phyloP scores from a whole-genome alignment of 106 monocot species.

The Dendrobium huoshanense region DNA sequence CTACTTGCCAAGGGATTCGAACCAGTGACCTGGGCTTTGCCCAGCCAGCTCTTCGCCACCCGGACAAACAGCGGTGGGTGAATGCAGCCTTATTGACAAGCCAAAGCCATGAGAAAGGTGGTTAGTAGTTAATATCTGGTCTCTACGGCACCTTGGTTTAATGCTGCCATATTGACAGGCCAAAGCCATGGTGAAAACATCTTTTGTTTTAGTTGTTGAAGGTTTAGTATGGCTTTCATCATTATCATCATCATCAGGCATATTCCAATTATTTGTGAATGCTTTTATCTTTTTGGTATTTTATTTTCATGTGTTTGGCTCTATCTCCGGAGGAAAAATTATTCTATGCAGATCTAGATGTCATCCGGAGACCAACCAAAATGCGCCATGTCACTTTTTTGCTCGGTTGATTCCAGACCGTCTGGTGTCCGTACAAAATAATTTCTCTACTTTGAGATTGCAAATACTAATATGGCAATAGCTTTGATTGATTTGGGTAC shows the following conservation, averaged over 20 bases:
- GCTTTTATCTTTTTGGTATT: constrained; percentile 4
- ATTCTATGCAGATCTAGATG: no score
- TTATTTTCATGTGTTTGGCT: constrained; percentile 69
- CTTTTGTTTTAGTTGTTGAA: background rate
- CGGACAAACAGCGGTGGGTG: constrained; percentile 28
- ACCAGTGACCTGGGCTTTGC: no score
- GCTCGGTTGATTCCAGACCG: no score
- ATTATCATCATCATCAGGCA: constrained; percentile 1
- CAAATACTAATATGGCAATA: constrained; percentile 99
- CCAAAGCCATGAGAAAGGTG: constrained; percentile 97
- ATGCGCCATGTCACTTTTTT: no score
- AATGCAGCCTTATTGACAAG: constrained; percentile 95
- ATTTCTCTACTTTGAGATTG: constrained; percentile 65
- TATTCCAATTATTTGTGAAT: background rate
- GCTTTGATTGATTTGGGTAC: constrained; percentile 96
- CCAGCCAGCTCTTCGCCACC: no score
- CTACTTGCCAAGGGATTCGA: no score
- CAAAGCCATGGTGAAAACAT: background rate
- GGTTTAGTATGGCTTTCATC: background rate
- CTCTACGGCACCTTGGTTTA: background rate
- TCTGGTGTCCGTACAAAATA: no score
- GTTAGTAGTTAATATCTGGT: background rate
- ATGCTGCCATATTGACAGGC: no score
- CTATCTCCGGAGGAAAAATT: constrained; percentile 51
- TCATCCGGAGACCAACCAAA: no score